These are phyloP conservation scores for Boletus rex-veris DNA, from an alignment of 768 basidiomycete species.

Conservation along the genomic window DNA sequence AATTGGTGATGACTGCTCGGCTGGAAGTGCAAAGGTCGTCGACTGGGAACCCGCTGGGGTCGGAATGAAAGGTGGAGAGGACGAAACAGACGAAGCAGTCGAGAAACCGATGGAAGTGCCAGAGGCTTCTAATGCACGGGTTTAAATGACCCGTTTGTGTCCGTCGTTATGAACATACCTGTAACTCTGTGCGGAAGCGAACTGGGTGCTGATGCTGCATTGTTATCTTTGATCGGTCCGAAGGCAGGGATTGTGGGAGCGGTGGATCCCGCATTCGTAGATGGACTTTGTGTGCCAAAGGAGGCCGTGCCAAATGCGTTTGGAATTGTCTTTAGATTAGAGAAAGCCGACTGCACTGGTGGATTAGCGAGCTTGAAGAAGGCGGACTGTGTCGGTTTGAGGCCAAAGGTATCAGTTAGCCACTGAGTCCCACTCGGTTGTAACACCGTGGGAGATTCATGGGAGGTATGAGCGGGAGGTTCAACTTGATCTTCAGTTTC, in stretches of 20 bases:
- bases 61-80: background rate
- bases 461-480: background rate
- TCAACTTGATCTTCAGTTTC: slow-evolving; percentile 20
- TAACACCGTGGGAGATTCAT: slow-evolving; percentile 8
- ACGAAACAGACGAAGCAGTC: background rate
- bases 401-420: slow-evolving; percentile 32
- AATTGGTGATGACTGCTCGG: background rate
- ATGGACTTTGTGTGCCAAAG: slow-evolving; percentile 12
- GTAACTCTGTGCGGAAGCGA: background rate
- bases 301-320: slow-evolving; percentile 34
- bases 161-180: slow-evolving; percentile 11
- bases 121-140: background rate
- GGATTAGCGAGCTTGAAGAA: slow-evolving; percentile 14
- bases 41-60: background rate
- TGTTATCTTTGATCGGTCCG: background rate
- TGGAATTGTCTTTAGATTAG: slow-evolving; percentile 30
- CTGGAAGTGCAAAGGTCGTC: background rate
- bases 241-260: slow-evolving; percentile 6
- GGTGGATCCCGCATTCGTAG: slow-evolving; percentile 1
- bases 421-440: slow-evolving; percentile 33
- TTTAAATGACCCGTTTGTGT: background rate
- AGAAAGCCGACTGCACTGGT: slow-evolving; percentile 31
- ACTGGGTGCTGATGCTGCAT: background rate
- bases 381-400: slow-evolving; percentile 24
- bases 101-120: background rate